A percentile compares a stretch with the other conserved stretches of the same genome.
Evolutionary conservation across 176 grass and related monocot genomes (phyloP).

Genomic region (Triticum monococcum): DNA sequence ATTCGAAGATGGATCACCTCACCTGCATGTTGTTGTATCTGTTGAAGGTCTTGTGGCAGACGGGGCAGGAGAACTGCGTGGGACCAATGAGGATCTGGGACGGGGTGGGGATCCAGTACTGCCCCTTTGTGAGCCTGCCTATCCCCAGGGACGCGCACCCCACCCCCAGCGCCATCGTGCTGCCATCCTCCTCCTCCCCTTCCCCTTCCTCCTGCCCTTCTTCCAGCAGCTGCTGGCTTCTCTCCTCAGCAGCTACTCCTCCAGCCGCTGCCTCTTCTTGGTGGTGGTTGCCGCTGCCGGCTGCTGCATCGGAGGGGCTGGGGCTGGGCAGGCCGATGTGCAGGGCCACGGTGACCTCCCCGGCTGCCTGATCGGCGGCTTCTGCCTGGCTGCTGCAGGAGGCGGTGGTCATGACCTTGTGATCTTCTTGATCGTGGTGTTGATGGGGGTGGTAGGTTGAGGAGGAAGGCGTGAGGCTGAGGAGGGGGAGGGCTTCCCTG

Average conservation of each 20-base stretch:
- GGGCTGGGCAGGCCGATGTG: slow-evolving; percentile 78
- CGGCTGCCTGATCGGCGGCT: slow-evolving; percentile 27
- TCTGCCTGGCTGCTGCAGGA: background rate
- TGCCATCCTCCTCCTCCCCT: slow-evolving; percentile 21
- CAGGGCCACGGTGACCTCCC: slow-evolving; percentile 62
- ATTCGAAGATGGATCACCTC: background rate
- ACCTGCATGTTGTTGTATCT: slow-evolving; percentile 98
- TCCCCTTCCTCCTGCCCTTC: background rate
- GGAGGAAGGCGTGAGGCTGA: slow-evolving; percentile 53
- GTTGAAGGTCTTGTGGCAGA: slow-evolving; percentile 90
- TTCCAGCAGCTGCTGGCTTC: background rate
- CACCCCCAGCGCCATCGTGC: slow-evolving; percentile 31
- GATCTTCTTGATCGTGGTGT: slow-evolving; percentile 15
- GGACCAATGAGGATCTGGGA: slow-evolving; percentile 93
- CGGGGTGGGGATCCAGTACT: slow-evolving; percentile 89
- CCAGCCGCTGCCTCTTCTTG: background rate
- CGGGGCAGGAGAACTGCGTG: slow-evolving; percentile 84
- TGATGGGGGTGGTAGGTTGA: background rate
- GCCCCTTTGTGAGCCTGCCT: slow-evolving; percentile 75
- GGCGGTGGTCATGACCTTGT: background rate
- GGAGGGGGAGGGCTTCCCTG: slow-evolving; percentile 69
- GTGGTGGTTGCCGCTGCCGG: background rate
- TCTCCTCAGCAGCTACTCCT: background rate
- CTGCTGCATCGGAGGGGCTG: slow-evolving; percentile 19
- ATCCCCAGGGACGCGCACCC: slow-evolving; percentile 55